These are phyloP conservation scores for Paecilomyces dactylethromorphus DNA, from an alignment of 2,329 filamentous ascomycete genomes.

Conservation along the genomic window DNA sequence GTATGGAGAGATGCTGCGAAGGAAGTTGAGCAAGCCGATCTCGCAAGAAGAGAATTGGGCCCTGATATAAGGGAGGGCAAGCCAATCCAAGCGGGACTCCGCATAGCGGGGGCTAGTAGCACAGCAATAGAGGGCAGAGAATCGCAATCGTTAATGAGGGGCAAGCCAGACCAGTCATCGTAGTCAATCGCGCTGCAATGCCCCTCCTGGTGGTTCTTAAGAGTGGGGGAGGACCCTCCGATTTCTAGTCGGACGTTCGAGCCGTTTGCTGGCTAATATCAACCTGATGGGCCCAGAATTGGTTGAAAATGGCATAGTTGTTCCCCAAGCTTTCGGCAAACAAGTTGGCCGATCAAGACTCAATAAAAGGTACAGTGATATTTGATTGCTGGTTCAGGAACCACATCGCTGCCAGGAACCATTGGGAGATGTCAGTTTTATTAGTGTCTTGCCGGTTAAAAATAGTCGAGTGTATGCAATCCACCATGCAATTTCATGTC, in stretches of 20 bases:
- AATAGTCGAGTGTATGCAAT: neutral
- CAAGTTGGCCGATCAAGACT: neutral
- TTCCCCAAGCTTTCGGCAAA: neutral
- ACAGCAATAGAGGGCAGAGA: neutral
- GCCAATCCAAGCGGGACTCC: neutral
- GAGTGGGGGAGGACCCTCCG: neutral
- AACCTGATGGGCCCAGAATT: neutral
- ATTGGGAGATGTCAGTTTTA: neutral
- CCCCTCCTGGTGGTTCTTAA: neutral
- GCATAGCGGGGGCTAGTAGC: conserved; percentile 1
- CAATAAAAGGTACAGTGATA: neutral
- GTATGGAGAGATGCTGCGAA: conserved; percentile 59
- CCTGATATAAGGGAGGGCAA: conserved; percentile 3
- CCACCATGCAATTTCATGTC: neutral
- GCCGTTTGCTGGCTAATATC: neutral
- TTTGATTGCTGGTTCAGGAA: neutral
- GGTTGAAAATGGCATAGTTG: neutral
- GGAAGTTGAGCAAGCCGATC: conserved; percentile 57
- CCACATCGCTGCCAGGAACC: neutral
- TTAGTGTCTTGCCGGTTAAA: neutral
- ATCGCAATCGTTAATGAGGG: neutral
- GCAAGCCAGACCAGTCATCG: neutral
- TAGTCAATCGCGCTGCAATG: neutral
- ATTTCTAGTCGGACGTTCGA: neutral
- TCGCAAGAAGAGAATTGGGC: conserved; percentile 57